Base-by-base conservation (phyloP, 108 stramenopile species). In the Parietichytrium sp. region DNA sequence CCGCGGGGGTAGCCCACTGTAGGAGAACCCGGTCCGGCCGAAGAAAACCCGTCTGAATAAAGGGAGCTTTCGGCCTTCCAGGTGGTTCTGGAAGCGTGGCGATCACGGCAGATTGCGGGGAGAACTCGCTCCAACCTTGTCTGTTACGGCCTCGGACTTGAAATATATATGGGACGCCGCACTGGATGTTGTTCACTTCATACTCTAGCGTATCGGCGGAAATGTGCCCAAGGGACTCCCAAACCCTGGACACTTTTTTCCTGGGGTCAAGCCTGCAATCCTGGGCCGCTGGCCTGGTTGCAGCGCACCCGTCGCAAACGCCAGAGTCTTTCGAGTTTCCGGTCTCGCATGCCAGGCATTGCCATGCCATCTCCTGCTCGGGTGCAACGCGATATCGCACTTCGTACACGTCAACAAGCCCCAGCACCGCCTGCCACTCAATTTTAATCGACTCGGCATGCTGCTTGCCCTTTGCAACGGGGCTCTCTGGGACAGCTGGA, bases 191-290 rank as follows among this genome's bases (percentile, higher is more conserved):
- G n/a, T 72, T 25, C 13, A 72, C 61, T 16, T 72, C 61, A 27
- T 45, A 6, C 6, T 27, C 20, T 12, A 33, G 6, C 61, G 42
- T 23, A 13, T 16, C 42, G 33, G 61, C 61, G 1, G 61, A 72
- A 6, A 72, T 42, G 20, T 72, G 61, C 20, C 61, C 61, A n/a
- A 72, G 61, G 20, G 61, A 72, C 7, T 72, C 61, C 61, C 61
- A 72, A 1, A n/a, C 33, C 20, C 61, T 33, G 38, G 61, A 36
- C 10, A 42, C 45, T 1, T 42, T 33, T 23, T 45, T 33, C 7
- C 61, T 33, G 10, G 61, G 61, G 33, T 72, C 61, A 7, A 72
- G 61, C n/a, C n/a, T n/a, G n/a, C n/a, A n/a, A n/a, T n/a, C n/a
- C n/a, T n/a, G n/a, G n/a, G n/a, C n/a, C n/a, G n/a, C n/a, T n/a